phyloP scores from a whole-genome alignment of 805 yeast species.

The Yamadazyma sp. region DNA sequence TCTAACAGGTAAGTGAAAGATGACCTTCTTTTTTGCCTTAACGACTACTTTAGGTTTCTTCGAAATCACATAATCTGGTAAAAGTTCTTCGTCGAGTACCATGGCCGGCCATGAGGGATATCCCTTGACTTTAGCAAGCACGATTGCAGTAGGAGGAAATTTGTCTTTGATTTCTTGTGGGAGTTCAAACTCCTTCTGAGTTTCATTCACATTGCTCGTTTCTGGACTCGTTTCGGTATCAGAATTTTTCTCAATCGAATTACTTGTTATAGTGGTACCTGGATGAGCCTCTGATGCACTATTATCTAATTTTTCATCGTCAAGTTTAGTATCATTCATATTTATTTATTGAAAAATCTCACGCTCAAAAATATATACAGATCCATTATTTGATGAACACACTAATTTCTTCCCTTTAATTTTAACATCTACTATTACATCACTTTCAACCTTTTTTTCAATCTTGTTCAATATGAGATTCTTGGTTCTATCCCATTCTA shows the following conservation, averaged over 20 bases:
- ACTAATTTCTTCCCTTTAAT: constrained; percentile 1
- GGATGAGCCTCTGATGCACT: no score
- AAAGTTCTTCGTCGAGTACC: constrained; percentile 57
- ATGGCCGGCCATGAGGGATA: constrained; percentile 92
- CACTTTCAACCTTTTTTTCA: neutral
- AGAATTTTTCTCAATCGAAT: no score
- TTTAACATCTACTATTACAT: constrained; percentile 1
- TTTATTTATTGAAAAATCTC: no score
- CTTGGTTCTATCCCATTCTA: constrained; percentile 6
- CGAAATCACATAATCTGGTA: constrained; percentile 55
- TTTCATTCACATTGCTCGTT: neutral
- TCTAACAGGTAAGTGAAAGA: constrained; percentile 48
- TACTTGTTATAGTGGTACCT: no score
- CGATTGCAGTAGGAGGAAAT: constrained; percentile 13
- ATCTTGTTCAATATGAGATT: constrained; percentile 2
- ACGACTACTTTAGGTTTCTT: constrained; percentile 51
- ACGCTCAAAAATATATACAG: constrained; percentile 6
- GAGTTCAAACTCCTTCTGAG: neutral
- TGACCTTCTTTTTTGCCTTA: constrained; percentile 17
- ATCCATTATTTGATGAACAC: constrained; percentile 6
- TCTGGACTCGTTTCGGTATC: no score
- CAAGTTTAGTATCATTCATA: neutral
- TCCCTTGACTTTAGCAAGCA: constrained; percentile 80
- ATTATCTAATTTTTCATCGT: no score
- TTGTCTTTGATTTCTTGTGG: constrained; percentile 4